A percentile compares a stretch with the other conserved stretches of the same genome.
These are phyloP conservation scores for Wickerhamiella pararugosa DNA, from an alignment of 1,139 yeast genomes.

Conservation along the genomic window DNA sequence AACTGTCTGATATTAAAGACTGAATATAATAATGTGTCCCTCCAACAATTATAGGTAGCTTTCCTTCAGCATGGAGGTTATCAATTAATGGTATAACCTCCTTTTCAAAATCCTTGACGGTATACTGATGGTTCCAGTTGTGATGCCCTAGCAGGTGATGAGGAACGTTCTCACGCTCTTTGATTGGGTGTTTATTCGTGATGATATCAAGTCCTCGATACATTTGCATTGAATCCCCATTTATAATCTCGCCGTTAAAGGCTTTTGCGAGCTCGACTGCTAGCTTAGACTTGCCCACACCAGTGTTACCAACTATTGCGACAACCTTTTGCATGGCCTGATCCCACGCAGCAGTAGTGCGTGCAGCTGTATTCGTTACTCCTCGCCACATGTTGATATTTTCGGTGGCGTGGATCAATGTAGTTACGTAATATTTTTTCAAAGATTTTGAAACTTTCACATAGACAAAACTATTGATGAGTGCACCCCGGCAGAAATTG, in stretches of 20 bases:
- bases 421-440: background rate
- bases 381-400: too few species aligned
- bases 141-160: constrained; percentile 87
- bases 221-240: constrained; percentile 96
- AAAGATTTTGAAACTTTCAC: constrained; percentile 3
- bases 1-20: constrained; percentile 56
- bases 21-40: constrained; percentile 93
- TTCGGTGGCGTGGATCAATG: background rate
- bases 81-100: constrained; percentile 42
- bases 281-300: constrained; percentile 90
- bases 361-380: background rate
- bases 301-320: constrained; percentile 88
- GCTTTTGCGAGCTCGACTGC: constrained; percentile 50
- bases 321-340: constrained; percentile 26
- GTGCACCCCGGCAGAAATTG: constrained; percentile 58
- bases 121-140: constrained; percentile 66
- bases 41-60: constrained; percentile 79
- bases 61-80: constrained; percentile 53
- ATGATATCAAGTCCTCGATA: constrained; percentile 58
- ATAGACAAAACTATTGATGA: constrained; percentile 36
- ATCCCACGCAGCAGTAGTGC: background rate
- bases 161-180: constrained; percentile 53
- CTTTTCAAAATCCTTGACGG: constrained; percentile 60
- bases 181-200: constrained; percentile 81
- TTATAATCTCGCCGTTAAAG: constrained; percentile 77